A percentile compares a stretch with the other conserved stretches of the same genome.
Evolutionary conservation across 495 filamentous ascomycete species (phyloP).

Genomic region (Annulohypoxylon moriforme): DNA sequence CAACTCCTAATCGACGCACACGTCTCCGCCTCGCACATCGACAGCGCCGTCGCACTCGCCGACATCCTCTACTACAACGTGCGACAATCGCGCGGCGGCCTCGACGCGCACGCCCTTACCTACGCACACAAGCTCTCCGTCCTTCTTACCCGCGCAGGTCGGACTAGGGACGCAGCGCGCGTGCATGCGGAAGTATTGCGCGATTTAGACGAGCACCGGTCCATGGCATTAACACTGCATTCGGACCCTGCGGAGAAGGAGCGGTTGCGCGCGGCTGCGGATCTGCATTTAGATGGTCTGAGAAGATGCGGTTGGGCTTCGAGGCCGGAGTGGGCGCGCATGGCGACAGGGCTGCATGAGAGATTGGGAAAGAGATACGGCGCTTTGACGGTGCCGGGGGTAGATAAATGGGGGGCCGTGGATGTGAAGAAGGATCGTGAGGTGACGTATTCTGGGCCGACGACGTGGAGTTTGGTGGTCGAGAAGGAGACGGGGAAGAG

Average conservation of each 20-base stretch:
- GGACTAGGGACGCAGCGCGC: slow-evolving; percentile 62
- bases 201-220: slow-evolving; percentile 44
- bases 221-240: too few relatives aligned
- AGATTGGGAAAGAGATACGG: slow-evolving; percentile 16
- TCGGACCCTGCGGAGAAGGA: slow-evolving; percentile 18
- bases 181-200: slow-evolving; percentile 68
- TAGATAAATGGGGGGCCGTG: slow-evolving; percentile 21
- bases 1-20: slow-evolving; percentile 68
- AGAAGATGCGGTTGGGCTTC: slow-evolving; percentile 30
- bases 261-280: slow-evolving; percentile 18
- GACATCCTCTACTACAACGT: slow-evolving; percentile 74
- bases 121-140: slow-evolving; percentile 67
- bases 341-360: not conserved
- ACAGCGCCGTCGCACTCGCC: slow-evolving; percentile 64
- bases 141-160: slow-evolving; percentile 62
- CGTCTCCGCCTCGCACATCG: slow-evolving; percentile 57
- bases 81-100: slow-evolving; percentile 66
- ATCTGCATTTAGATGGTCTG: slow-evolving; percentile 26
- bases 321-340: slow-evolving; percentile 11
- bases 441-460: slow-evolving; percentile 30
- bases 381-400: slow-evolving; percentile 12
- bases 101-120: slow-evolving; percentile 65
- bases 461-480: slow-evolving; percentile 27
- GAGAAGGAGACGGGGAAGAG: slow-evolving; percentile 29
- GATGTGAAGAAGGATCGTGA: slow-evolving; percentile 34